phyloP scores from a whole-genome alignment of 768 basidiomycete species.

The Lentinula guzmanii region DNA sequence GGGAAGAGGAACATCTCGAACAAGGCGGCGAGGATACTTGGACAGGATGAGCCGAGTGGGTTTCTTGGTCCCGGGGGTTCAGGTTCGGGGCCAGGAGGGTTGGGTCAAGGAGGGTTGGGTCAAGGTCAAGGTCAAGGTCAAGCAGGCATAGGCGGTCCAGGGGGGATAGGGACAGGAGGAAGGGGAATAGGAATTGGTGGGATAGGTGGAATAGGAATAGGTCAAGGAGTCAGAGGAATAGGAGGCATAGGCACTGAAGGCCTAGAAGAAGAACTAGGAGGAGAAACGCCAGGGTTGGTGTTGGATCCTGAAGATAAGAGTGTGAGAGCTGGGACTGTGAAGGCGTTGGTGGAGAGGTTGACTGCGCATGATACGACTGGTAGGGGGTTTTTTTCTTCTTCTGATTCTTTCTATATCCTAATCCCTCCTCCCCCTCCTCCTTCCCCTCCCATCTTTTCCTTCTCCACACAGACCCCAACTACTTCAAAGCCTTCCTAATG shows the following conservation, averaged over 20 bases:
- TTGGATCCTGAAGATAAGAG: conserved; percentile 79
- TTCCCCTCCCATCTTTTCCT: not conserved
- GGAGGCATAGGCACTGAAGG: not conserved
- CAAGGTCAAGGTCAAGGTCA: too few relatives aligned
- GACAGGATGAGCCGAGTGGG: too few relatives aligned
- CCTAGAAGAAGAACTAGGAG: conserved; percentile 19
- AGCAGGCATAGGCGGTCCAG: too few relatives aligned
- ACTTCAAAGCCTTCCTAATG: conserved; percentile 87
- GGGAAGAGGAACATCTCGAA: too few relatives aligned
- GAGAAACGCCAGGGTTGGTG: conserved; percentile 48
- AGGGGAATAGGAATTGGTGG: too few relatives aligned
- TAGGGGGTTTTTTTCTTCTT: conserved; percentile 26
- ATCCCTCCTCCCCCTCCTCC: not conserved
- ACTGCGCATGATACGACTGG: conserved; percentile 89
- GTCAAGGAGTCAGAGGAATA: too few relatives aligned
- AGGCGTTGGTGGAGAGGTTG: conserved; percentile 81
- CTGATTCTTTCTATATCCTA: too few relatives aligned
- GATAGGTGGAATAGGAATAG: too few relatives aligned
- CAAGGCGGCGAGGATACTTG: too few relatives aligned
- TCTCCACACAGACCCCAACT: conserved; percentile 54
- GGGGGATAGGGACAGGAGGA: too few relatives aligned
- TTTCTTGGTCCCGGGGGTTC: too few relatives aligned
- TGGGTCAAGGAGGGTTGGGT: not conserved
- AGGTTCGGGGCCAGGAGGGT: not conserved
- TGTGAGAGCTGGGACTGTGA: conserved; percentile 81